Evolutionary conservation across 352 stramenopile species (phyloP), one percentile per base, ranked within the genome.

Genomic region (Detonula confervacea): DNA sequence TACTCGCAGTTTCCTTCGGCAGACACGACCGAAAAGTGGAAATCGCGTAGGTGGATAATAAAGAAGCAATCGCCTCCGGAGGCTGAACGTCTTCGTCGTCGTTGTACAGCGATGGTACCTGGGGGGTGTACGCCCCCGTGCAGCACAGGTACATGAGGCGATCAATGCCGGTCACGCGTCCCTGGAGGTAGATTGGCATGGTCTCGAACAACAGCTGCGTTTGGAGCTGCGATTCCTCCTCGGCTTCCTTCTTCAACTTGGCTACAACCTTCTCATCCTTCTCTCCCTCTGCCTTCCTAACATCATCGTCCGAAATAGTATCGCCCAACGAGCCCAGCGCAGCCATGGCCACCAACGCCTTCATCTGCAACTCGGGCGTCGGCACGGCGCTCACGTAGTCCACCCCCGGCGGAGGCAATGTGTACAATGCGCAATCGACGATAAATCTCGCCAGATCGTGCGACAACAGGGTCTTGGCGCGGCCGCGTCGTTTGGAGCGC

Each of bases 81-180:
- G 30, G 63, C 65, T 69, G 44, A 37, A 79, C 42, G 57, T 66
- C 70, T 5, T 70, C 7, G 8, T 59, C 27, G 61, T 68, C 29
- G 35, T 80, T 30, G 22, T 67, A 59, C 24, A 68, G 51, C 35
- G 64, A 51, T 83, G 61, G 1, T 73, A 33, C 46, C 16, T 81
- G 30, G 5, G 77, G 71, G 24, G 30, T 57, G 42, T 81, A 82
- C 4, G 78, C 84, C 30, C 88, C 88, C 2, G 86, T 92, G 66
- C 86, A 92, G 20, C 83, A 79, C 20, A 92, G 46, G 61, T 84
- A 86, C 60, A 93, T 79, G 11, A 93, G 57, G 30, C 86, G 66
- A 69, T 93, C 87, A n/a, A 91, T 73, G 9, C 72, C 78, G 33
- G 71, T 64, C 14, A 83, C 80, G 47, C 27, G 51, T 25, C 67